A percentile compares a stretch with the other conserved stretches of the same genome.
phyloP scores from a whole-genome alignment of 805 yeast species.

The Sungouiella blattae region DNA sequence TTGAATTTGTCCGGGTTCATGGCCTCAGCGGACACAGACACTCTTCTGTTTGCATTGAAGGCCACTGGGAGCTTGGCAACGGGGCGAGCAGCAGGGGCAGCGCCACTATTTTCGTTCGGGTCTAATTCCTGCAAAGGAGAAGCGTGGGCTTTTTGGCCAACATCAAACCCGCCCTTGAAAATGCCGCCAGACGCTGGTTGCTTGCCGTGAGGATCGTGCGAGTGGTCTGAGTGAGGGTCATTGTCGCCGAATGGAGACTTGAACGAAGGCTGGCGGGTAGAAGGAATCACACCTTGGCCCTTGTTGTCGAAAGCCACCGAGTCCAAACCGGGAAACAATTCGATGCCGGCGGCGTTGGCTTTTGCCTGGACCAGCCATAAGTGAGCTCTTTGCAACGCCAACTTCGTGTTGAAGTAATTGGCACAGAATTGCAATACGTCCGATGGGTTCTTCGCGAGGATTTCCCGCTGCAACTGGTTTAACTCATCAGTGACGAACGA shows the following conservation, averaged over 20 bases:
- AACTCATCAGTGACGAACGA: slow-evolving; percentile 45
- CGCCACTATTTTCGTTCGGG: slow-evolving; percentile 28
- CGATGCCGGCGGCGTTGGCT: slow-evolving; percentile 50
- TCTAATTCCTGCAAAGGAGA: slow-evolving; percentile 21
- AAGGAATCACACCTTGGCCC: slow-evolving; percentile 20
- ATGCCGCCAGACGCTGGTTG: slow-evolving; percentile 11
- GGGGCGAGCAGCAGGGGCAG: slow-evolving; percentile 19
- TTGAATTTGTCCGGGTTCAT: slow-evolving; percentile 68
- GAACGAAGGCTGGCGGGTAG: slow-evolving; percentile 44
- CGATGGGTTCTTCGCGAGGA: slow-evolving; percentile 49
- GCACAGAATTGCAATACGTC: slow-evolving; percentile 76
- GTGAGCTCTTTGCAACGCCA: slow-evolving; percentile 56
- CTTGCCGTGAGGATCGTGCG: slow-evolving; percentile 12
- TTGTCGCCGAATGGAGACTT: slow-evolving; percentile 62
- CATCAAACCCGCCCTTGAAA: slow-evolving; percentile 28
- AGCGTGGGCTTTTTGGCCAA: slow-evolving; percentile 4
- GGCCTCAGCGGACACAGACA: slow-evolving; percentile 88
- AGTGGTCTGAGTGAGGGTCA: slow-evolving; percentile 53
- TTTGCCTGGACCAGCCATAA: slow-evolving; percentile 49
- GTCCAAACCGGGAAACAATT: slow-evolving; percentile 40
- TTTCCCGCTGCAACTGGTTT: slow-evolving; percentile 58
- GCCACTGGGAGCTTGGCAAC: slow-evolving; percentile 47
- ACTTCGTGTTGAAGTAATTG: slow-evolving; percentile 60
- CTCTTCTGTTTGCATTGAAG: slow-evolving; percentile 79
- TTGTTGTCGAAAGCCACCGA: slow-evolving; percentile 30